Evolutionary conservation across 345 rosid species (phyloP), one percentile per base, ranked within the genome.

Genomic region (Bruguiera gymnorhiza): DNA sequence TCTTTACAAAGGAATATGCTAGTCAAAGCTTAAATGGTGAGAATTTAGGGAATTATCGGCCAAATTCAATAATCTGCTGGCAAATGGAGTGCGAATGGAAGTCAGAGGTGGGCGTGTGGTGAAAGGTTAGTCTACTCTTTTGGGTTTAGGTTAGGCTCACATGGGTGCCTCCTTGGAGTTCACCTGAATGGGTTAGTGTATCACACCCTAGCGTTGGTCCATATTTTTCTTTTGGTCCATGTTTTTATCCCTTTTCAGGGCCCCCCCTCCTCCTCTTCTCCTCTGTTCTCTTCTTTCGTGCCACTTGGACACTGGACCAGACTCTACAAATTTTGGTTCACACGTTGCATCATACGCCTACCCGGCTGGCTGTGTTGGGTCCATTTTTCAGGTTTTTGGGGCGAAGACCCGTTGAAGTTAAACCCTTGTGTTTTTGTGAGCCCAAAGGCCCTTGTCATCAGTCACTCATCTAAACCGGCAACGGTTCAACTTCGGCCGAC

Each of bases 121-220:
- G 37, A 34, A 39, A 39, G 46, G 46, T 39, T 3, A 39, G 46
- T 39, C 46, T 39, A 39, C 15, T 39, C 15, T 39, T 10, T 39
- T 39, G 46, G 16, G 10, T 10, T 39, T 15, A 39, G 24, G 39
- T 54, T 13, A 50, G 54, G 37, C 37, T 34, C 37, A 34, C 37
- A 34, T 1, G 37, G 37, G 37, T 34, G 37, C 37, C 37, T 37
- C 37, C 23, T 6, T 31, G 1, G 48, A 61, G 31, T 15, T 67
- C 68, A 39, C 58, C 63, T 61, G 76, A 67, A 9, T 61, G 55
- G 10, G n/a, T 64, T 9, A 18, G 6, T 29, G 23, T 4, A 6
- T 39, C 8, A 26, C 55, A 27, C 16, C 34, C 62, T 66, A 67
- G 13, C 13, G 36, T 76, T 70, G 79, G 79, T 71, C 75, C 79